phyloP scores from a whole-genome alignment of 208 protist genomes.

The Leishmania aethiopica region DNA sequence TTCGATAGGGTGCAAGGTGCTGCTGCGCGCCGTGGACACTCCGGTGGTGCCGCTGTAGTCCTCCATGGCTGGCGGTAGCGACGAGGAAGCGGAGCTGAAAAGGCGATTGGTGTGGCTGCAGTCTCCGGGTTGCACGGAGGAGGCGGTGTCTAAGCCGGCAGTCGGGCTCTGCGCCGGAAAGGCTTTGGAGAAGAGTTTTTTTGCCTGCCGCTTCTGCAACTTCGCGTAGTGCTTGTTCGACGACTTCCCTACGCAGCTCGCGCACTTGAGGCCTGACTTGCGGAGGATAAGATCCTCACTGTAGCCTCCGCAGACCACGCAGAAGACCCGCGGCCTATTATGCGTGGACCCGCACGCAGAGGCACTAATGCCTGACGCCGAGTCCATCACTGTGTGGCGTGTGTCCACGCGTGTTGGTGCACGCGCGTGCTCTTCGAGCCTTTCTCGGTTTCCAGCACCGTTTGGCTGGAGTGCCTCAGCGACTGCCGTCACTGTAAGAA shows the following conservation, averaged over 20 bases:
- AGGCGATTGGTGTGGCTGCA: background rate
- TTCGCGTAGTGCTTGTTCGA: slow-evolving; percentile 41
- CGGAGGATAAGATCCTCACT: slow-evolving; percentile 46
- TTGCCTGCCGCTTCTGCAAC: slow-evolving; percentile 49
- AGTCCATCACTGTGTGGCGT: background rate
- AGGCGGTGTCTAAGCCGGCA: background rate
- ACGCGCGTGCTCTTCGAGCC: background rate
- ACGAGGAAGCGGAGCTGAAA: slow-evolving; percentile 13
- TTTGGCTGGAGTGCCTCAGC: background rate
- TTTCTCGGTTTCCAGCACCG: background rate
- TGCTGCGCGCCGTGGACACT: background rate
- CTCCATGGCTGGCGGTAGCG: background rate
- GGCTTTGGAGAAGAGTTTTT: slow-evolving; percentile 28
- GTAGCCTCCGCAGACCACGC: slow-evolving; percentile 59
- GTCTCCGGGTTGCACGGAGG: background rate
- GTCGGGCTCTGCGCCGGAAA: background rate
- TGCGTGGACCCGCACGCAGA: background rate
- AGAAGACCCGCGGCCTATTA: slow-evolving; percentile 35
- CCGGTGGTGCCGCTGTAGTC: background rate
- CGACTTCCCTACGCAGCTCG: slow-evolving; percentile 47
- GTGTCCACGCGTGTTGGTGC: background rate
- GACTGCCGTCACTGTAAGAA: background rate
- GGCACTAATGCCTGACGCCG: background rate
- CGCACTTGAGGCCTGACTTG: slow-evolving; percentile 61
- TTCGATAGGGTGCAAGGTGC: slow-evolving; percentile 34